These are phyloP conservation scores for Hymenoscyphus fructigenus DNA, from an alignment of 2,329 filamentous ascomycete species.

Conservation along the genomic window DNA sequence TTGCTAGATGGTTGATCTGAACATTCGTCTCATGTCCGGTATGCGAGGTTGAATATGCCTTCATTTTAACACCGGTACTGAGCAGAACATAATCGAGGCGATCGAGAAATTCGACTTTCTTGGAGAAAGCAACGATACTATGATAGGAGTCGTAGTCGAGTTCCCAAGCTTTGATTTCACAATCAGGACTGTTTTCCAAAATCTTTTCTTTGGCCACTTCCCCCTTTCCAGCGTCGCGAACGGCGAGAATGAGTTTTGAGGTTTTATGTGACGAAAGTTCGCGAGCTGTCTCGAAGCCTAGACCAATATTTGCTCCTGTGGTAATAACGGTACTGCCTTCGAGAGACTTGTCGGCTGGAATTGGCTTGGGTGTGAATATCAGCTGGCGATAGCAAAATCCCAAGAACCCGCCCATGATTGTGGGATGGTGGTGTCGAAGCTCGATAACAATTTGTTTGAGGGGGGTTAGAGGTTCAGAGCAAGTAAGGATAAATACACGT, in stretches of 20 bases:
- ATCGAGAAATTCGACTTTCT: not conserved
- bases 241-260: constrained; percentile 52
- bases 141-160: not conserved
- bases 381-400: not conserved
- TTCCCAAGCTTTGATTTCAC: no score
- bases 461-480: no score
- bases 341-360: constrained; percentile 38
- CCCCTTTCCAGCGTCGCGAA: not conserved
- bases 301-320: not conserved
- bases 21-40: not conserved
- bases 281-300: not conserved
- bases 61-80: not conserved
- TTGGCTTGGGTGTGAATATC: constrained; percentile 13
- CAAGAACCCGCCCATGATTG: not conserved
- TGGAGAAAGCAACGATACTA: constrained; percentile 7
- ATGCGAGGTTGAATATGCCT: not conserved
- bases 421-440: not conserved
- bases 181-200: no score
- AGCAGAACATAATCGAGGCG: not conserved
- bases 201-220: not conserved
- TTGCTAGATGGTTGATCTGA: not conserved
- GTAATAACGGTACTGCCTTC: constrained; percentile 34
- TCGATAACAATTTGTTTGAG: no score
- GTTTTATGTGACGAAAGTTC: not conserved
- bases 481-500: no score